Conservation (phyloP, 2,329 filamentous ascomycete genomes). For the Blumeriella jaapii region DNA sequence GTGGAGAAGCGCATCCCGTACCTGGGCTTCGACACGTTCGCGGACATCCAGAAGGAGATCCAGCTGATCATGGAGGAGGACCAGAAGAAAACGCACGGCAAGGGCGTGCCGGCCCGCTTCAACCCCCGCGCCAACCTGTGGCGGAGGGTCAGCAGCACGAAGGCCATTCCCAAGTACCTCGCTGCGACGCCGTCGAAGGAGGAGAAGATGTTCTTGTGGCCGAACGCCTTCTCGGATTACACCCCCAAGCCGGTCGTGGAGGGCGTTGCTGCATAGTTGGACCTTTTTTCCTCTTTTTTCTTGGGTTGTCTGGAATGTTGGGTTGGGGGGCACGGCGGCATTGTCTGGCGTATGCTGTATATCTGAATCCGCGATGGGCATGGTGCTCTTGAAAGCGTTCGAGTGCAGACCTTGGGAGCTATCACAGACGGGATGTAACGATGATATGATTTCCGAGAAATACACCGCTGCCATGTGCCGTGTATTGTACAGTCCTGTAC, state of each 20-base stretch:
- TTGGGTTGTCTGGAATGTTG: background rate
- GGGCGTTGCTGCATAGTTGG: slow-evolving; percentile 15
- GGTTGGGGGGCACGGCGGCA: slow-evolving; percentile 1
- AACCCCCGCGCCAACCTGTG: slow-evolving; percentile 60
- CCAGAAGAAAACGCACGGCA: slow-evolving; percentile 46
- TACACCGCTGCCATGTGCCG: background rate
- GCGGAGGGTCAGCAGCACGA: slow-evolving; percentile 49
- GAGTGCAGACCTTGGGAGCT: no score
- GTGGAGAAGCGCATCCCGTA: slow-evolving; percentile 47
- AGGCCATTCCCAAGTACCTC: slow-evolving; percentile 37
- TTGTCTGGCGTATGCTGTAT: slow-evolving; percentile 7
- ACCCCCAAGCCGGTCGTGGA: slow-evolving; percentile 15
- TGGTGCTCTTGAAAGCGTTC: background rate
- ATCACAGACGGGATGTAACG: no score
- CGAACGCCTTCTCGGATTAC: slow-evolving; percentile 41
- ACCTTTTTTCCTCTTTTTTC: background rate
- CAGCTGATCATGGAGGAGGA: slow-evolving; percentile 46
- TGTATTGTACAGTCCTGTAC: no score
- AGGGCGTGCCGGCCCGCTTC: slow-evolving; percentile 47
- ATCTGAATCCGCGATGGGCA: background rate
- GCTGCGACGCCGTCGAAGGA: slow-evolving; percentile 41
- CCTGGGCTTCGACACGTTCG: slow-evolving; percentile 53
- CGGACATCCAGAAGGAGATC: slow-evolving; percentile 51
- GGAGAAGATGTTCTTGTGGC: slow-evolving; percentile 53
- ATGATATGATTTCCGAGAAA: no score